These are phyloP conservation scores for Babesia bovis DNA, from an alignment of 169 alveolate genomes.

Conservation along the genomic window DNA sequence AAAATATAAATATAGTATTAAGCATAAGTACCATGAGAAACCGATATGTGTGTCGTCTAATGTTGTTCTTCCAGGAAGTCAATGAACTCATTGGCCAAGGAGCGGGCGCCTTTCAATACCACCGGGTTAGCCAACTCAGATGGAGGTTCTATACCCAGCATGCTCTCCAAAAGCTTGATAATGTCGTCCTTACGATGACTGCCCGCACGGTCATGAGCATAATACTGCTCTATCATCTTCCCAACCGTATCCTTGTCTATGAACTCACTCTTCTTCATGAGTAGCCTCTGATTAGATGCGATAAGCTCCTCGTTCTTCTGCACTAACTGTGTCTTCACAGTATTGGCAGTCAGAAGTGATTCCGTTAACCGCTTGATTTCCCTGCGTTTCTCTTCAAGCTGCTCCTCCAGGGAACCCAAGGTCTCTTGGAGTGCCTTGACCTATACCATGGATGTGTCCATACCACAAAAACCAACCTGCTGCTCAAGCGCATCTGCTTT, in stretches of 20 bases:
- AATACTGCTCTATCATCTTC: slow-evolving; percentile 51
- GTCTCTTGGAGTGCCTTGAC: slow-evolving; percentile 35
- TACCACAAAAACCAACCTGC: slow-evolving; percentile 21
- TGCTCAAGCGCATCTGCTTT: slow-evolving; percentile 25
- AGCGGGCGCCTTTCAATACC: slow-evolving; percentile 1
- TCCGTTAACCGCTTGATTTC: slow-evolving; percentile 37
- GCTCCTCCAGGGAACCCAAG: slow-evolving; percentile 18
- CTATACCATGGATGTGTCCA: neutral
- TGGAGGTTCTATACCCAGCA: slow-evolving; percentile 49
- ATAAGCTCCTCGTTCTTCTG: slow-evolving; percentile 64
- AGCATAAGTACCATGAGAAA: too few species aligned
- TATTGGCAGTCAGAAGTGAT: slow-evolving; percentile 34
- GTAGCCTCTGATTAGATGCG: slow-evolving; percentile 49
- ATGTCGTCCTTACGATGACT: slow-evolving; percentile 47
- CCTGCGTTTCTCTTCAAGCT: slow-evolving; percentile 29
- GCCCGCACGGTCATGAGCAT: slow-evolving; percentile 41
- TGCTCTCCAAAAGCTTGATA: slow-evolving; percentile 52
- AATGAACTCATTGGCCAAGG: slow-evolving; percentile 56
- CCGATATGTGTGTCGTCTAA: too few species aligned
- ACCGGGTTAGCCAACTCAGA: neutral
- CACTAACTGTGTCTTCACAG: slow-evolving; percentile 48
- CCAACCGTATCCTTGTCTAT: slow-evolving; percentile 57
- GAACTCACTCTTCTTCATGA: slow-evolving; percentile 56
- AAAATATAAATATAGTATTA: too few species aligned
- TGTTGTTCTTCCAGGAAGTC: slow-evolving; percentile 49